Percentiles rank a stretch among this genome's conserved stretches.
These are phyloP conservation scores for Podila horticola DNA, from an alignment of 192 early-diverging fungal species.

Conservation along the genomic window DNA sequence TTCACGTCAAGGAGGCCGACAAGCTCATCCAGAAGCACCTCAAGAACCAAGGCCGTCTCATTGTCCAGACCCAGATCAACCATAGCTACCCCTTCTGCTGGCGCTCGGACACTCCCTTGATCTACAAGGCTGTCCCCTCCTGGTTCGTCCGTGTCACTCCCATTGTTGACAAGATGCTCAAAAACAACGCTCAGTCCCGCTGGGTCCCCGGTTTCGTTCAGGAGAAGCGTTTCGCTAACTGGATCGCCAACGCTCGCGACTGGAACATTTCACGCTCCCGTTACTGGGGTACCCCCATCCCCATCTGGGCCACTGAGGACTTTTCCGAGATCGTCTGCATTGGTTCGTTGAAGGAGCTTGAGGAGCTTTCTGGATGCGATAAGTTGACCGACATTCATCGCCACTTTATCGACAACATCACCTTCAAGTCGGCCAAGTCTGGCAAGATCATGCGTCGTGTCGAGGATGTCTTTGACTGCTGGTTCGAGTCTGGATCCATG, in stretches of 20 bases:
- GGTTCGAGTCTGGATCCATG: slow-evolving; percentile 99
- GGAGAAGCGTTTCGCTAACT: slow-evolving; percentile 98
- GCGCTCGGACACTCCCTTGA: slow-evolving; percentile 96
- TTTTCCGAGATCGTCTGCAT: slow-evolving; percentile 82
- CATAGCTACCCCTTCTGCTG: slow-evolving; percentile 99
- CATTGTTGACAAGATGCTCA: slow-evolving; percentile 85
- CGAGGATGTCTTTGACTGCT: slow-evolving; percentile 99
- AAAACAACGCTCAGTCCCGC: slow-evolving; percentile 86
- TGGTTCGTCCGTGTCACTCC: slow-evolving; percentile 97
- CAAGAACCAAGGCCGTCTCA: slow-evolving; percentile 83
- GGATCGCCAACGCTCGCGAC: slow-evolving; percentile 95
- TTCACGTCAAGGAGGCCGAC: slow-evolving; percentile 96
- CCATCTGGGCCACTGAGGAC: slow-evolving; percentile 97
- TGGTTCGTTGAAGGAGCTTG: slow-evolving; percentile 91
- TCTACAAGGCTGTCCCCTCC: slow-evolving; percentile 95
- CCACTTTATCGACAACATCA: slow-evolving; percentile 95
- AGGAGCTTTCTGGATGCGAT: slow-evolving; percentile 84
- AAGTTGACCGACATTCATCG: slow-evolving; percentile 95
- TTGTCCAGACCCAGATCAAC: slow-evolving; percentile 89
- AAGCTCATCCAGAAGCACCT: slow-evolving; percentile 94
- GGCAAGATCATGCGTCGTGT: slow-evolving; percentile 86
- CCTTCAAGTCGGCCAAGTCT: slow-evolving; percentile 93
- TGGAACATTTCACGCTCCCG: slow-evolving; percentile 98
- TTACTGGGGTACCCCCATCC: slow-evolving; percentile 99
- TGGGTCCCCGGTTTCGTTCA: slow-evolving; percentile 98